phyloP scores from a whole-genome alignment of 2,329 filamentous ascomycete genomes.

The Calonectria pteridis region DNA sequence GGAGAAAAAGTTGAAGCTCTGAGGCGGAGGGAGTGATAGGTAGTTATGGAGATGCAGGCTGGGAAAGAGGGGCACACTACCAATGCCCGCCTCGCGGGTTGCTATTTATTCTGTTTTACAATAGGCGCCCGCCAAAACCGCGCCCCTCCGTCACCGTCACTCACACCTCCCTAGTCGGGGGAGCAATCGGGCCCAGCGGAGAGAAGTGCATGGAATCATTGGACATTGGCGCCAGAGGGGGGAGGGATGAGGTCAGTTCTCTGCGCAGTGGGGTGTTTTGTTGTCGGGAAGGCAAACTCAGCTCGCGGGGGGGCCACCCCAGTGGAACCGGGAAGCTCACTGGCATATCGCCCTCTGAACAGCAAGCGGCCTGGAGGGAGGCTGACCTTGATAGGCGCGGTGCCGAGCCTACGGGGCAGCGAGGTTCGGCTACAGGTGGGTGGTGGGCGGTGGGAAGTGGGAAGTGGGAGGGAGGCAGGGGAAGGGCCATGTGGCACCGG shows the following conservation, averaged over 20 bases:
- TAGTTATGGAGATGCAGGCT: conserved; percentile 20
- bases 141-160: conserved; percentile 16
- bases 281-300: conserved; percentile 34
- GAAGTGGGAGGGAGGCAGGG: neutral
- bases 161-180: conserved; percentile 35
- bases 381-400: conserved; percentile 37
- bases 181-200: conserved; percentile 36
- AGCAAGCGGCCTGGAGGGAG: conserved; percentile 20
- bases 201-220: conserved; percentile 38
- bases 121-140: conserved; percentile 12
- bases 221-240: conserved; percentile 37
- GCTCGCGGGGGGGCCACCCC: conserved; percentile 25
- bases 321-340: conserved; percentile 37
- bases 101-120: conserved; percentile 14
- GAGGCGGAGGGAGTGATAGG: conserved; percentile 3
- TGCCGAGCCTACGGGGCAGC: conserved; percentile 15
- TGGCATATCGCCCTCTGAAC: conserved; percentile 2
- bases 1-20: neutral
- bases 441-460: neutral
- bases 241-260: conserved; percentile 41
- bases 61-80: conserved; percentile 20
- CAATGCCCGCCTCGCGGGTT: conserved; percentile 1
- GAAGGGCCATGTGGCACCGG: conserved; percentile 5
- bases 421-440: conserved; percentile 13
- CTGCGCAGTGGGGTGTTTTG: conserved; percentile 34